A percentile compares a stretch with the other conserved stretches of the same genome.
phyloP scores from a whole-genome alignment of 495 filamentous ascomycete species.

The Astrocystis sublimbata region DNA sequence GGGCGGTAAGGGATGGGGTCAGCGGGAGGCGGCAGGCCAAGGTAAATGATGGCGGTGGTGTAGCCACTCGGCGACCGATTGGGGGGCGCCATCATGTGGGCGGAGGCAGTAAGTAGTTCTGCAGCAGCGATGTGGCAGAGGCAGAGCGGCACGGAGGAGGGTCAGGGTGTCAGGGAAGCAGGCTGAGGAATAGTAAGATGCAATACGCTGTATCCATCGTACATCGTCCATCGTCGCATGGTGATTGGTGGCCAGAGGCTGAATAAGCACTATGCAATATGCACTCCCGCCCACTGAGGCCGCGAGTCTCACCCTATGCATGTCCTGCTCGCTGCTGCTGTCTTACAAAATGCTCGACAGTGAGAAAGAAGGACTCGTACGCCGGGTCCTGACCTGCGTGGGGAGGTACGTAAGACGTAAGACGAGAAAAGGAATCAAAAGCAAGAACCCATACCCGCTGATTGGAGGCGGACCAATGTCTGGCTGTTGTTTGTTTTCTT shows the following conservation, averaged over 20 bases:
- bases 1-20: not conserved
- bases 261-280: not conserved
- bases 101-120: too few species aligned
- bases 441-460: too few species aligned
- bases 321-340: not conserved
- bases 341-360: not conserved
- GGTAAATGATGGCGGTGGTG: slow-evolving; percentile 8
- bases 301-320: not conserved
- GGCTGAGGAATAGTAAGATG: not conserved
- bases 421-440: not conserved
- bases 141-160: too few species aligned
- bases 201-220: too few species aligned
- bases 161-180: not conserved
- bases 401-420: too few species aligned
- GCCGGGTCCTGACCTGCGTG: too few species aligned
- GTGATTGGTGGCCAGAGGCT: not conserved
- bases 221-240: not conserved
- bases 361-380: not conserved
- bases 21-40: slow-evolving; percentile 8
- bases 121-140: too few species aligned
- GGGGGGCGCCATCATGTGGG: not conserved
- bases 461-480: too few species aligned
- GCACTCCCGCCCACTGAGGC: not conserved
- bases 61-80: slow-evolving; percentile 23
- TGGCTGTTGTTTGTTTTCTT: too few species aligned